Conservation (phyloP, 2,329 filamentous ascomycete genomes). For the Xylaria polymorpha region DNA sequence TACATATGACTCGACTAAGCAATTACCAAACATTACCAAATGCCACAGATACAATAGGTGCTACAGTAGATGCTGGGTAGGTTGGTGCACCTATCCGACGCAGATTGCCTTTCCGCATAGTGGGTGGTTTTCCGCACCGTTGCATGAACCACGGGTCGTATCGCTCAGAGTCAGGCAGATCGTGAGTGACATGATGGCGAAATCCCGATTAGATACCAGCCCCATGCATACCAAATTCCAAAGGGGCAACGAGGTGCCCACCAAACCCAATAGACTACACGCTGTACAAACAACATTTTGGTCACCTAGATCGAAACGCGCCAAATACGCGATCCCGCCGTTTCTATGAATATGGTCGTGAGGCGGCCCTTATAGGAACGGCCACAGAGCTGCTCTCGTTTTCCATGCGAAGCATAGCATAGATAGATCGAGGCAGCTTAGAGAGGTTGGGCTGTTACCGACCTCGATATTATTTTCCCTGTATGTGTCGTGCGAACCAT, state of each 20-base stretch:
- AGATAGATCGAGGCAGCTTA: conserved; percentile 3
- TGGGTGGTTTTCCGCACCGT: not conserved
- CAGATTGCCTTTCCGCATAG: not conserved
- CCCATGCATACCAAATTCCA: not conserved
- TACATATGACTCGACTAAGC: conserved; percentile 12
- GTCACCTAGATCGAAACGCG: not conserved
- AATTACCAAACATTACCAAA: not conserved
- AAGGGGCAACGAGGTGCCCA: not conserved
- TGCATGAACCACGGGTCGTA: conserved; percentile 6
- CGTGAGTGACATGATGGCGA: not conserved
- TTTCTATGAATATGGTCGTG: not conserved
- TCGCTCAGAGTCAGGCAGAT: not conserved
- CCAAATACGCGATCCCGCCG: not conserved
- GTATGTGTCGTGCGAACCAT: not conserved
- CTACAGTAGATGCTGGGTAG: not conserved
- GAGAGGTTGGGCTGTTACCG: not conserved
- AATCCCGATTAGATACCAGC: not conserved
- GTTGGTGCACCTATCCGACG: conserved; percentile 13
- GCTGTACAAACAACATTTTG: conserved; percentile 9
- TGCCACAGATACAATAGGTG: conserved; percentile 9
- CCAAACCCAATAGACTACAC: not conserved
- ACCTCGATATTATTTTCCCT: conserved; percentile 3
- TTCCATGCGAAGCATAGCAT: conserved; percentile 7
- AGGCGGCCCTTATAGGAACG: not conserved
- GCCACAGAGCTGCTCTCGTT: not conserved